phyloP scores from a whole-genome alignment of 305 asterid genomes.

The Rubia tinctorum region DNA sequence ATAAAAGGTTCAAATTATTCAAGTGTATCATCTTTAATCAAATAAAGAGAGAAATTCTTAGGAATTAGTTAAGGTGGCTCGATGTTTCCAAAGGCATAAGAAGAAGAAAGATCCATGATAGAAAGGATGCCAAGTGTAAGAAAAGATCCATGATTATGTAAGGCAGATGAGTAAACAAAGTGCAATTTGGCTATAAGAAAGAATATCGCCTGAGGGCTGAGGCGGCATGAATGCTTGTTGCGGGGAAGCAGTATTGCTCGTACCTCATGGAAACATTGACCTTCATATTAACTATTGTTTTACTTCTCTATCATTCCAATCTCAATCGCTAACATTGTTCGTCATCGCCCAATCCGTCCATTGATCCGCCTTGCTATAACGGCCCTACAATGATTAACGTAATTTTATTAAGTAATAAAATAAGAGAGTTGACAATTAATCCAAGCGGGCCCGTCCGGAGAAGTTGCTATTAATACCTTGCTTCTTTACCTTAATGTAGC shows the following conservation, averaged over 20 bases:
- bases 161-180: slow-evolving; percentile 11
- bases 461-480: slow-evolving; percentile 20
- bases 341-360: slow-evolving; percentile 49
- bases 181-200: neutral
- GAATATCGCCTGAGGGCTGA: neutral
- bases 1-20: too few species aligned
- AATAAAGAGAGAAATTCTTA: too few species aligned
- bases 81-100: too few species aligned
- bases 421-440: slow-evolving; percentile 32
- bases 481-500: neutral
- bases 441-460: slow-evolving; percentile 16
- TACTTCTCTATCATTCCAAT: neutral
- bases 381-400: slow-evolving; percentile 20
- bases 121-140: slow-evolving; percentile 5
- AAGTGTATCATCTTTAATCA: too few species aligned
- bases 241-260: slow-evolving; percentile 22
- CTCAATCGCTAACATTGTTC: slow-evolving; percentile 8
- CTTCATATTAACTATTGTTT: neutral
- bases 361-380: slow-evolving; percentile 30
- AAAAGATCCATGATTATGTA: slow-evolving; percentile 1
- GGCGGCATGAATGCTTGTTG: slow-evolving; percentile 31
- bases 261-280: slow-evolving; percentile 28
- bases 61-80: too few species aligned
- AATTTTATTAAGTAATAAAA: neutral
- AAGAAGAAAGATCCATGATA: neutral